phyloP scores from a whole-genome alignment of 2,329 filamentous ascomycete genomes.

The Pyrenochaeta sp. region DNA sequence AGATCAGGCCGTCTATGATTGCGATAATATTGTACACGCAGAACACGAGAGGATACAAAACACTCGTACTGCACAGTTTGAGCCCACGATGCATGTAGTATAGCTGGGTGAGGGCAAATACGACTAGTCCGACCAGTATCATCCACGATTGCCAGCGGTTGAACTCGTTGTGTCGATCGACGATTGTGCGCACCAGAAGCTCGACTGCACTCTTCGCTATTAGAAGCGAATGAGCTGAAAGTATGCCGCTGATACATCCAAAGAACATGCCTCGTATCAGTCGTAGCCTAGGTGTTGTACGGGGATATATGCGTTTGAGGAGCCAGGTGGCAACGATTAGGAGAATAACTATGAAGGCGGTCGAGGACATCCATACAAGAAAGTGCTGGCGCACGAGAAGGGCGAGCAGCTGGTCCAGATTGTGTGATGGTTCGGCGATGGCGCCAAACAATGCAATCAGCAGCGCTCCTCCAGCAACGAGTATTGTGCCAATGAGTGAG shows the following conservation, averaged over 20 bases:
- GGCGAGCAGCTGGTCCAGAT: slow-evolving; percentile 78
- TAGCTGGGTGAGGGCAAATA: slow-evolving; percentile 85
- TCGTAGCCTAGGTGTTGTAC: slow-evolving; percentile 69
- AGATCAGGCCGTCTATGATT: slow-evolving; percentile 95
- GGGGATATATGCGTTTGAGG: slow-evolving; percentile 50
- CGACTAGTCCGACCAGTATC: slow-evolving; percentile 82
- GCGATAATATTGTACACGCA: slow-evolving; percentile 99
- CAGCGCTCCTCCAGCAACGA: slow-evolving; percentile 88
- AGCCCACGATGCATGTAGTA: slow-evolving; percentile 95
- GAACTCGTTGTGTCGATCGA: slow-evolving; percentile 91
- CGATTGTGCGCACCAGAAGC: slow-evolving; percentile 84
- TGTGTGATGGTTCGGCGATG: slow-evolving; percentile 91
- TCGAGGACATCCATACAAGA: slow-evolving; percentile 87
- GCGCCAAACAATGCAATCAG: slow-evolving; percentile 94
- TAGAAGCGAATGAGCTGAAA: slow-evolving; percentile 91
- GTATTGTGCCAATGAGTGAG: slow-evolving; percentile 87
- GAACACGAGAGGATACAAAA: slow-evolving; percentile 96
- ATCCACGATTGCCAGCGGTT: slow-evolving; percentile 94
- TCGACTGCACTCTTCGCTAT: slow-evolving; percentile 97
- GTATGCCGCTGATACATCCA: slow-evolving; percentile 84
- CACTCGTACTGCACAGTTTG: slow-evolving; percentile 92
- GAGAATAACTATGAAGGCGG: slow-evolving; percentile 74
- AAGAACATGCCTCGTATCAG: slow-evolving; percentile 85
- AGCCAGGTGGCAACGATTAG: slow-evolving; percentile 64
- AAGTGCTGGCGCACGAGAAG: slow-evolving; percentile 79